Base-by-base conservation (phyloP, 2,329 filamentous ascomycete species). In the Colletotrichum abscissum region DNA sequence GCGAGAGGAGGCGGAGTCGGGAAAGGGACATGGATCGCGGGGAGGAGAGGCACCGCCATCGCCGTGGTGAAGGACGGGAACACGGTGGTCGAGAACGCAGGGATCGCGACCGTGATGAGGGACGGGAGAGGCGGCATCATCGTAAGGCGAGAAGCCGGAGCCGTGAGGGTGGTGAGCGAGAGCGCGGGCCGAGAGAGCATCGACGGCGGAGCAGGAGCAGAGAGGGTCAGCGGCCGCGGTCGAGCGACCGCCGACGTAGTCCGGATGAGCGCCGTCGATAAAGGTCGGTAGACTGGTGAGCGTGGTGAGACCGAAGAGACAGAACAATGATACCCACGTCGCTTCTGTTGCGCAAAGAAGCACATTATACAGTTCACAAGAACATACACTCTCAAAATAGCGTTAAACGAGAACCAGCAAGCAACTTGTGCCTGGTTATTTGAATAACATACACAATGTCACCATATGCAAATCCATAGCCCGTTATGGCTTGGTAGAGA, bases 1-100 rank as follows among this genome's bases (percentile, higher is more conserved):
- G 72, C 66, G 78, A 71, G 72, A 80, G 74, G 33, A 59, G 66
- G 28, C 69, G 74, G 19, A 74, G 74, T 35, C 62, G 67, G 12
- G 72, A 73, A 4, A 19, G 42, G 42, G 38, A 19, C 4, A 65
- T 60, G 22, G 71, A 73, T 5, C 60, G 49, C 19, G 72, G 68
- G n/a, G 67, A 71, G 14, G 68, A 64, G 14, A 54, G 73, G 42
- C 64, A 42, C 16, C 38, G 55, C 35, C 42, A 59, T 49, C 22
- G 66, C 30, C 42, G 69, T 9, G 52, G 67, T n/a, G 74, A 69
- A 3, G 35, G 62, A 24, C 28, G 46, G 28, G 63, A 70, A 5
- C 63, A 63, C 7, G 65, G 64, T 11, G 65, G 67, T 5, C 71
- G 70, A 5, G 58, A 63, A 26, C 52, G 63, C 3, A 58, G 72